Percentiles rank a stretch among this genome's conserved stretches.
Evolutionary conservation across 2,329 filamentous ascomycete genomes (phyloP).

Genomic region (Sphaerostilbella broomeana): DNA sequence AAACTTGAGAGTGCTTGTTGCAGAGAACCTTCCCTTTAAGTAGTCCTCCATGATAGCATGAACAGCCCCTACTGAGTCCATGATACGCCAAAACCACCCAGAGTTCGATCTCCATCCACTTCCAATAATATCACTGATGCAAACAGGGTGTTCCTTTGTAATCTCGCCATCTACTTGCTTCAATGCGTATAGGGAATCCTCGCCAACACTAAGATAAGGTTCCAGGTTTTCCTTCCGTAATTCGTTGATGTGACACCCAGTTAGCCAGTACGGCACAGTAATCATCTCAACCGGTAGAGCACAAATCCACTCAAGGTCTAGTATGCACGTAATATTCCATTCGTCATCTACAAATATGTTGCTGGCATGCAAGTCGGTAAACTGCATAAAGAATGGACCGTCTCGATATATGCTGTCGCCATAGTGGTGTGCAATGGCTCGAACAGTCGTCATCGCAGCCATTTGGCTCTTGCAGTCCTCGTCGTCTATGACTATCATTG

Average conservation of each 20-base stretch:
- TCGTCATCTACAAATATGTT: constrained; percentile 33
- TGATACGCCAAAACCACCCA: too few relatives aligned
- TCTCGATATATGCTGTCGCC: constrained; percentile 17
- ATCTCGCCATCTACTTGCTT: too few relatives aligned
- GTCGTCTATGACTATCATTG: constrained; percentile 24
- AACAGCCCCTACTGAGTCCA: too few relatives aligned
- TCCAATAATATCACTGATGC: too few relatives aligned
- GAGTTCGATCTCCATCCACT: too few relatives aligned
- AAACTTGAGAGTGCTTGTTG: neutral
- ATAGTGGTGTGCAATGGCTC: constrained; percentile 20
- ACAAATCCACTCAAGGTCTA: constrained; percentile 30
- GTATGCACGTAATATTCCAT: constrained; percentile 27
- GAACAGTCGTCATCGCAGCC: constrained; percentile 22
- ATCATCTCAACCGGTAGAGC: constrained; percentile 25
- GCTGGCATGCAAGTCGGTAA: constrained; percentile 33
- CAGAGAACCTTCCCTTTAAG: neutral
- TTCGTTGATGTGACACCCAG: neutral
- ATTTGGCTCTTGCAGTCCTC: constrained; percentile 25
- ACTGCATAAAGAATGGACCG: constrained; percentile 26
- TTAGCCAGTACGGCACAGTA: constrained; percentile 26
- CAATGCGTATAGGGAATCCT: too few relatives aligned
- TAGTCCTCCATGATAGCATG: too few relatives aligned
- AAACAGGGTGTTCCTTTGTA: too few relatives aligned
- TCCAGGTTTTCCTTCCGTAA: neutral
- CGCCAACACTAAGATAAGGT: neutral